Evolutionary conservation across 2,329 filamentous ascomycete genomes (phyloP), one percentile per base, ranked within the genome.

Genomic region (Claviceps sp.): DNA sequence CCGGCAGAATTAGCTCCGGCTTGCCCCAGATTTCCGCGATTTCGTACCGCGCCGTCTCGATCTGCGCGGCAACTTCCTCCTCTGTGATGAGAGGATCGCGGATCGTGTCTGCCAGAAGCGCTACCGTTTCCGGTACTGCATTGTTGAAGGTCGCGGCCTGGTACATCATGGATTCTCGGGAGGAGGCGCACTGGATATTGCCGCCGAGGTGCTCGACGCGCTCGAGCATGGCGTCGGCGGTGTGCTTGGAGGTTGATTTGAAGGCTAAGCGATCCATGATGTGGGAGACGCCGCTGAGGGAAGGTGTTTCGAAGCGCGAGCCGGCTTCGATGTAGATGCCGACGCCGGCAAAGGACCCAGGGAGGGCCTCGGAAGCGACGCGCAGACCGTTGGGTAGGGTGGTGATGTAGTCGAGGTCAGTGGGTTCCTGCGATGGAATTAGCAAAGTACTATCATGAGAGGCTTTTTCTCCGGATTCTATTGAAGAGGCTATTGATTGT

Each of bases 11-110:
- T 52, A 98, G 78, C 62, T 97, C 91, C 0, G 93, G 90, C 75
- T 95, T 97, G 60, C 85, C 85, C 93, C 93, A 98, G 52, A 98
- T 97, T 73, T 97, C 93, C 23, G 82, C 82, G 66, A 98, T 93
- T 71, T 98, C 93, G 65, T 97, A 98, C 50, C 90, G 82, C 8
- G 91, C 93, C 6, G 91, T 97, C 64, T 86, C 82, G 22, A 98
- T 74, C 70, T 98, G 93, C 65, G 89, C 82, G 20, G 77, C 71
- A 0, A 98, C 86, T 68, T 98, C 93, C 20, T 87, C 81, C 26
- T 94, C 85, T 8, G 88, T 94, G 58, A 97, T 85, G 51, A 77
- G 68, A 5, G 93, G 88, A 58, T 94, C 80, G 53, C 88, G 85
- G 56, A 98, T 94, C 36, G 93, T 97, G 67, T 98, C 93, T 53